Evolutionary conservation across 2,329 filamentous ascomycete genomes (phyloP).

Genomic region (Biscogniauxia mediterranea): DNA sequence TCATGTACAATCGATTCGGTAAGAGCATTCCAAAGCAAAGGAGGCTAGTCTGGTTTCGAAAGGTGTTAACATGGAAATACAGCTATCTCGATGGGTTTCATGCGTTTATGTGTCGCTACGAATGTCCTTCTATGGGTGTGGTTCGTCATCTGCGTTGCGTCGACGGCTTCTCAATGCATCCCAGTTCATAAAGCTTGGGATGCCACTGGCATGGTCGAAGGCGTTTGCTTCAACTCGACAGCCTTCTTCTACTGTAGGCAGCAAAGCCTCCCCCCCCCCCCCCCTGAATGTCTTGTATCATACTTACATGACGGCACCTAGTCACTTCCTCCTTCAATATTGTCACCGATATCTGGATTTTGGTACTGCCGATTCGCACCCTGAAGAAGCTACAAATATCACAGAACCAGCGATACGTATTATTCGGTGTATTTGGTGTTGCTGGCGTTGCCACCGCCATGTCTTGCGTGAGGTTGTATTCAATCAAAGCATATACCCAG

Average conservation of each 20-base stretch:
- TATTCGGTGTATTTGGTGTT: constrained; percentile 44
- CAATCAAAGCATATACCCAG: constrained; percentile 38
- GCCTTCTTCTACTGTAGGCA: constrained; percentile 41
- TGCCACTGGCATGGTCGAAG: constrained; percentile 28
- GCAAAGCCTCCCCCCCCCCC: neutral
- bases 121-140: constrained; percentile 40
- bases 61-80: constrained; percentile 9
- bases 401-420: constrained; percentile 46
- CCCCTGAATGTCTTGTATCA: neutral
- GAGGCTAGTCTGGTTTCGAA: neutral
- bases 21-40: constrained; percentile 18
- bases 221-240: constrained; percentile 40
- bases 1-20: constrained; percentile 47
- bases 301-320: constrained; percentile 13
- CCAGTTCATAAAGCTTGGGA: constrained; percentile 45
- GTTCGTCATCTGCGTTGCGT: constrained; percentile 38
- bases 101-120: constrained; percentile 33
- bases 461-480: constrained; percentile 40
- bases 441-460: constrained; percentile 38
- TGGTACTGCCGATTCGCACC: constrained; percentile 43
- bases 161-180: constrained; percentile 41
- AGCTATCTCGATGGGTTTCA: constrained; percentile 29
- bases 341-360: constrained; percentile 45
- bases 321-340: constrained; percentile 46
- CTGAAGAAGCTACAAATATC: constrained; percentile 47